A percentile compares a stretch with the other conserved stretches of the same genome.
Conservation (phyloP, 2,329 filamentous ascomycete species). For the Dothideomycetes sp. region DNA sequence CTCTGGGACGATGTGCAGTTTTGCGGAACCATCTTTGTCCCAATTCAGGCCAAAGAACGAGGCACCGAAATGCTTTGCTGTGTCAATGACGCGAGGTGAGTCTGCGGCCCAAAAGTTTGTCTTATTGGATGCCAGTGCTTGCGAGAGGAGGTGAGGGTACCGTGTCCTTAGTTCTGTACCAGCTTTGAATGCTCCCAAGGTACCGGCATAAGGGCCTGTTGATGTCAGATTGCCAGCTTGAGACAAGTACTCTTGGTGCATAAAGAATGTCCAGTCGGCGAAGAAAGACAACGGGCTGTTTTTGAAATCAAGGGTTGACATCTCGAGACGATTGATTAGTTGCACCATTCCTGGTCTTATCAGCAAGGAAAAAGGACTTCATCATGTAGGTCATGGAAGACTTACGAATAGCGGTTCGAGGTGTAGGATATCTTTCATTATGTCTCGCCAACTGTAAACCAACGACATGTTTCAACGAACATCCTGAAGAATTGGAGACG, state of each 20-base stretch:
- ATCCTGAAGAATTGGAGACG: conserved; percentile 5
- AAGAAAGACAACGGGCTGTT: conserved; percentile 47
- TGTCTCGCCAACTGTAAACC: conserved; percentile 45
- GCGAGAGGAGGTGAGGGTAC: conserved; percentile 39
- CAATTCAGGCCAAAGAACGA: conserved; percentile 48
- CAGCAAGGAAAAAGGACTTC: background rate
- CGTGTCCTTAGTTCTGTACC: conserved; percentile 46
- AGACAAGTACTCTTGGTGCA: conserved; percentile 31
- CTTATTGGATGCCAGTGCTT: conserved; percentile 21
- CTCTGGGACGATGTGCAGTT: conserved; percentile 47
- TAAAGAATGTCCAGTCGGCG: conserved; percentile 48
- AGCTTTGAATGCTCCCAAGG: conserved; percentile 44
- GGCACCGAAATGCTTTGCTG: conserved; percentile 45
- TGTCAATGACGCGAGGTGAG: conserved; percentile 46
- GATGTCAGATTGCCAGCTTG: conserved; percentile 45
- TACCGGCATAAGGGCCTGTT: conserved; percentile 49
- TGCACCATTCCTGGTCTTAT: conserved; percentile 34
- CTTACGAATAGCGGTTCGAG: conserved; percentile 41
- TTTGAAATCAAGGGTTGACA: conserved; percentile 32
- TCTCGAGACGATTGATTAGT: conserved; percentile 40
- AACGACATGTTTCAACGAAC: conserved; percentile 1
- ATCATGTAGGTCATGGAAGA: conserved; percentile 15
- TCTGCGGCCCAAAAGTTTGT: conserved; percentile 47
- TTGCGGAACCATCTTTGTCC: conserved; percentile 26
- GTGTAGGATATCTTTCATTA: conserved; percentile 49